phyloP scores from a whole-genome alignment of 2,329 filamentous ascomycete species.

The Trichoderma atroviride region DNA sequence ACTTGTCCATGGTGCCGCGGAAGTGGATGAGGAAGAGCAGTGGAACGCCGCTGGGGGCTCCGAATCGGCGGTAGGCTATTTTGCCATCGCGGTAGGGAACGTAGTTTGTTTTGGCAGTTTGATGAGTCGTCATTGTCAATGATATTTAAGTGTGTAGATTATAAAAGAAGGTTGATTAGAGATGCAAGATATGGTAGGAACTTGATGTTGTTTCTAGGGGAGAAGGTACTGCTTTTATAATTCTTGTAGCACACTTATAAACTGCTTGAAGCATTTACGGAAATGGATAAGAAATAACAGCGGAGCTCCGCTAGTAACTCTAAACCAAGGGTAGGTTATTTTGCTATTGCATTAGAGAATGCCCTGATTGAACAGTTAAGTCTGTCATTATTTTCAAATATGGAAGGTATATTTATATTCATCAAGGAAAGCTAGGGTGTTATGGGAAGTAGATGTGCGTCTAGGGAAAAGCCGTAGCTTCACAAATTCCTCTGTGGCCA shows the following conservation, averaged over 20 bases:
- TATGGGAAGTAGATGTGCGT: too few species aligned
- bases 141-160: neutral
- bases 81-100: neutral
- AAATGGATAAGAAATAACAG: too few species aligned
- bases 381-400: too few species aligned
- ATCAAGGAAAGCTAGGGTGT: too few species aligned
- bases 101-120: neutral
- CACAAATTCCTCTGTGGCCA: neutral
- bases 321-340: neutral
- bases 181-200: neutral
- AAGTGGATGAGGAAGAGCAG: neutral
- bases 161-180: neutral
- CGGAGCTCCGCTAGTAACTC: neutral
- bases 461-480: too few species aligned
- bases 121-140: neutral
- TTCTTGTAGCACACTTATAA: neutral
- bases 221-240: neutral
- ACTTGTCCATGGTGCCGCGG: neutral
- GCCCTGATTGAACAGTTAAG: too few species aligned
- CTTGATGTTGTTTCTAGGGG: neutral
- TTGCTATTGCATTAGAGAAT: too few species aligned
- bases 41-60: neutral
- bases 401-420: too few species aligned
- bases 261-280: neutral
- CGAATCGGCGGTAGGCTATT: neutral